Base-by-base conservation (phyloP, 495 filamentous ascomycete genomes). In the Hypoxylon lienhwacheense region DNA sequence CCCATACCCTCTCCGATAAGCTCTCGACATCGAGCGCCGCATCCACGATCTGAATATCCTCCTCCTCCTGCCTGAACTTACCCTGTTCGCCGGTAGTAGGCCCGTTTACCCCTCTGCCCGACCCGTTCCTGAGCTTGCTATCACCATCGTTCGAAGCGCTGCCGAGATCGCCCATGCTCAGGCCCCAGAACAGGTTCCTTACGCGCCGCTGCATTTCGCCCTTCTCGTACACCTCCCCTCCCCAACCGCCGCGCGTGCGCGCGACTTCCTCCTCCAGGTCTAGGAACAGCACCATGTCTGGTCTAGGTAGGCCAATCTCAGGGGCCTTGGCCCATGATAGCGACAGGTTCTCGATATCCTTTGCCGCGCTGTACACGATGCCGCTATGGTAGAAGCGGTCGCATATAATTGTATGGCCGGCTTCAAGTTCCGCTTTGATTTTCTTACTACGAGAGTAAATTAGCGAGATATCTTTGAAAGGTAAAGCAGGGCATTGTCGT, bases 371-470 rank as follows among this genome's bases (percentile, higher is more conserved):
- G 72, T 97, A 98, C 14, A 96, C 90, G 36, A 89, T 86, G 12
- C 93, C 93, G 26, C 85, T 90, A 72, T 96, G 90, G 63, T 92
- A 95, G 71, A 97, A 98, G 31, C 93, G 84, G 70, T 98, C 93
- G 44, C 91, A 82, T 21, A 98, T 79, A 6, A 98, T 78, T 0
- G 83, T 95, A 33, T 72, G 81, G 11, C 91, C 91, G 5, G 70
- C 67, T 6, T 70, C 57, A 16, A 96, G 78, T 32, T 84, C 78
- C 7, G 75, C 47, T 35, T 81, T 65, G 24, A 93, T 91, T 26
- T 75, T 77, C 47, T 76, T 70, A 3, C 80, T 84, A 45, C 32
- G 28, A 24, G 54, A 31, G 36, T n/a, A n/a, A n/a, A 16, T 43
- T 28, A 25, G 44, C 19, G 0, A 59, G 17, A 2, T 35, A 46